A percentile compares a stretch with the other conserved stretches of the same genome.
phyloP scores from a whole-genome alignment of 495 filamentous ascomycete species.

The Aspergillus ellipticus region DNA sequence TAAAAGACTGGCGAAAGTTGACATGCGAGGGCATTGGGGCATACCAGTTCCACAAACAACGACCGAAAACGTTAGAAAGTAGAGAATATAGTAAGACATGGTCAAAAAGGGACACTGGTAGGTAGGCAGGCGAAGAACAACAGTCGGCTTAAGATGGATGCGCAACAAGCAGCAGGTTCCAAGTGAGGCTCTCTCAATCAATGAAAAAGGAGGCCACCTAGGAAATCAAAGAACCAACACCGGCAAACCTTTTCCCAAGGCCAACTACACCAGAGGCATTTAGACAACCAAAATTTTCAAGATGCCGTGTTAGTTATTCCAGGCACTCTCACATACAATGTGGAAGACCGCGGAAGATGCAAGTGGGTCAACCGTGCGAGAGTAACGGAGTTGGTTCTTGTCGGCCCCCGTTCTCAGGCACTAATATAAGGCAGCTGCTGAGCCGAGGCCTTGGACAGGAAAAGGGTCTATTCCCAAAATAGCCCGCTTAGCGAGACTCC shows the following conservation, averaged over 20 bases:
- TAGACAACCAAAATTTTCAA: neutral
- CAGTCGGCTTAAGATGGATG: neutral
- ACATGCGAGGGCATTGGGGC: slow-evolving; percentile 17
- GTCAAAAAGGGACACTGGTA: slow-evolving; percentile 7
- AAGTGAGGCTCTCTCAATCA: neutral
- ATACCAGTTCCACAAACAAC: slow-evolving; percentile 60
- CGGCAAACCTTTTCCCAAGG: neutral
- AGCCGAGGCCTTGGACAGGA: neutral
- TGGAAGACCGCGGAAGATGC: slow-evolving; percentile 12
- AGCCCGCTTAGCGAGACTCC: slow-evolving; percentile 42
- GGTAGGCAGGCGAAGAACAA: neutral
- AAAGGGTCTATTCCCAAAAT: slow-evolving; percentile 32
- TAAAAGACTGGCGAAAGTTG: slow-evolving; percentile 1
- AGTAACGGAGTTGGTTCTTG: neutral
- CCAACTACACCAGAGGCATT: neutral
- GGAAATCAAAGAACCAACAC: neutral
- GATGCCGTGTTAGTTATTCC: neutral
- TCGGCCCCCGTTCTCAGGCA: slow-evolving; percentile 17
- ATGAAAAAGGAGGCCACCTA: neutral
- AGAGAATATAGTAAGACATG: slow-evolving; percentile 75
- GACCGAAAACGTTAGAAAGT: slow-evolving; percentile 61
- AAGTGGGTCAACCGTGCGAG: slow-evolving; percentile 4
- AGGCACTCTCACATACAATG: neutral
- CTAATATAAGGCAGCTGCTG: neutral
- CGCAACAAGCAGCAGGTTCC: neutral